Conservation (phyloP, 768 basidiomycete genomes). For the Porpolomopsis calyptriformis region DNA sequence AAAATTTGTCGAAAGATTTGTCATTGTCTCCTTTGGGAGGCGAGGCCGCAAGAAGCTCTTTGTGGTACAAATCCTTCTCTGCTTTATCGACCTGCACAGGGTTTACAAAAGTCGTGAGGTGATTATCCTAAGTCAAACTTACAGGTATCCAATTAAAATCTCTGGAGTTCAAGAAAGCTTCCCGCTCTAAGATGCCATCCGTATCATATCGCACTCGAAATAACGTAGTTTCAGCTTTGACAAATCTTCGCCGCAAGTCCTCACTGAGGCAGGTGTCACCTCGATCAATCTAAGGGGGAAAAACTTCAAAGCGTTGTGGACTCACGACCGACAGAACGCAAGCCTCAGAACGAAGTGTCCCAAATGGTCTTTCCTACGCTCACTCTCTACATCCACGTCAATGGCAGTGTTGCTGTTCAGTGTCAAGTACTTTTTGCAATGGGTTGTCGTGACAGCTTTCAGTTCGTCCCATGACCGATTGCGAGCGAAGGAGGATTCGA, state of each 20-base stretch:
- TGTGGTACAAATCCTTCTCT: conserved; percentile 42
- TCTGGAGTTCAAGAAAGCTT: conserved; percentile 52
- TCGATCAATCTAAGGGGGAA: not conserved
- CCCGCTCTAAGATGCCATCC: conserved; percentile 46
- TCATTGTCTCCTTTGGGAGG: conserved; percentile 26
- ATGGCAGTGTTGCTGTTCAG: conserved; percentile 48
- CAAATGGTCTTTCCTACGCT: conserved; percentile 76
- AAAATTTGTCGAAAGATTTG: conserved; percentile 51
- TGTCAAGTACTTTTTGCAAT: conserved; percentile 69
- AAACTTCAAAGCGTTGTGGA: conserved; percentile 13
- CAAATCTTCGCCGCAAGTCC: conserved; percentile 77
- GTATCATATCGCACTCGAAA: conserved; percentile 75
- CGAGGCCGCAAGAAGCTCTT: conserved; percentile 42
- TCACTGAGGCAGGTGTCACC: conserved; percentile 41
- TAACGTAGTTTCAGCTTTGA: conserved; percentile 78
- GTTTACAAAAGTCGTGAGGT: not conserved
- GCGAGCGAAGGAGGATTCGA: conserved; percentile 79
- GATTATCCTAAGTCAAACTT: conserved; percentile 11
- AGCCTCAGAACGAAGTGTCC: conserved; percentile 90
- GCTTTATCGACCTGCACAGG: conserved; percentile 39
- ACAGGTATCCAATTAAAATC: conserved; percentile 61
- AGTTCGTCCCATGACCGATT: conserved; percentile 77
- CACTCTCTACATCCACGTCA: conserved; percentile 38
- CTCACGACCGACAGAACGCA: conserved; percentile 94
- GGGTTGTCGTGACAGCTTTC: conserved; percentile 45